Conservation (phyloP, 352 stramenopile species). For the Phytopythium montanum region DNA sequence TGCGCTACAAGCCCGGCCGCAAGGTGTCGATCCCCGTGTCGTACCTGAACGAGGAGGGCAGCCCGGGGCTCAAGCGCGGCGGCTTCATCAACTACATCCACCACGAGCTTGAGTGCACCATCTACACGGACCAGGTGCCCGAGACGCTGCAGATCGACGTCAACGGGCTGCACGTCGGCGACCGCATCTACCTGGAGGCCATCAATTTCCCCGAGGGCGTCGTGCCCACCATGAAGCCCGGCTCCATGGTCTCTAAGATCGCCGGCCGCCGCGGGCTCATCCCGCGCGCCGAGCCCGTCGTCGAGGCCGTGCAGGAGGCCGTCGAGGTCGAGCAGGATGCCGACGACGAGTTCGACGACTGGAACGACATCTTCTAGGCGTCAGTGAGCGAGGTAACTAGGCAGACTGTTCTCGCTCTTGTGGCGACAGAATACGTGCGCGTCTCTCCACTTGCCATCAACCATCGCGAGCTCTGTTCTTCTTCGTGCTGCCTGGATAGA, state of each 20-base stretch:
- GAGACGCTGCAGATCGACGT: constrained; percentile 79
- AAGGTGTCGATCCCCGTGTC: constrained; percentile 90
- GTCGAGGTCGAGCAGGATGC: constrained; percentile 50
- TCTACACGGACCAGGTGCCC: constrained; percentile 75
- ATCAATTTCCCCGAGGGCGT: constrained; percentile 79
- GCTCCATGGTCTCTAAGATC: constrained; percentile 83
- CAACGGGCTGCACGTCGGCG: constrained; percentile 83
- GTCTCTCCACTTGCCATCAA: neutral
- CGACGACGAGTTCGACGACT: constrained; percentile 81
- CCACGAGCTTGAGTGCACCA: constrained; percentile 78
- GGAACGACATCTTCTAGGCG: constrained; percentile 87
- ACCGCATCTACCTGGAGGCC: constrained; percentile 75
- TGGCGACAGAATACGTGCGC: neutral
- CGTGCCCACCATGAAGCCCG: constrained; percentile 49
- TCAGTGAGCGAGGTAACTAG: neutral
- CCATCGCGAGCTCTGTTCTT: neutral
- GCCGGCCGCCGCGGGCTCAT: constrained; percentile 83
- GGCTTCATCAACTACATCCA: constrained; percentile 93
- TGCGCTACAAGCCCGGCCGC: constrained; percentile 90
- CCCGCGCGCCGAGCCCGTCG: constrained; percentile 61
- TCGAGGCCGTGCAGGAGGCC: constrained; percentile 58
- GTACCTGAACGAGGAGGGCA: constrained; percentile 93
- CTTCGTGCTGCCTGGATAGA: constrained; percentile 5
- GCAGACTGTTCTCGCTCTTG: neutral
- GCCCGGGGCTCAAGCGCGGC: constrained; percentile 92